Percentiles rank a stretch among this genome's conserved stretches.
Evolutionary conservation across 2,329 filamentous ascomycete genomes (phyloP).

Genomic region (Arthrobotrys musiformis): DNA sequence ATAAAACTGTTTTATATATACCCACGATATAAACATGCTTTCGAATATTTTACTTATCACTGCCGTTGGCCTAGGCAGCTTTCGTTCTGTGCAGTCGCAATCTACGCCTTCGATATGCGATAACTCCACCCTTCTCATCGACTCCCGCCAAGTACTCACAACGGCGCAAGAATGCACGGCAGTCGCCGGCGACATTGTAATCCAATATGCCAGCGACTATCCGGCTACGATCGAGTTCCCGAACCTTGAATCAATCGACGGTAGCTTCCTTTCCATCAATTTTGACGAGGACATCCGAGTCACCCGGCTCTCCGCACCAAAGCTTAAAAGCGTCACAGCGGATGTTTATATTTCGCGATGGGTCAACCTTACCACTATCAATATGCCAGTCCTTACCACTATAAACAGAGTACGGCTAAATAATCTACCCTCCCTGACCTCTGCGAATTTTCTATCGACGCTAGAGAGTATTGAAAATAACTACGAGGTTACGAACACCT

Average conservation of each 20-base stretch:
- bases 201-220: constrained; percentile 20
- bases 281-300: constrained; percentile 26
- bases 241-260: constrained; percentile 10
- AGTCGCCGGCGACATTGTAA: constrained; percentile 8
- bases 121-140: constrained; percentile 24
- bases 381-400: constrained; percentile 33
- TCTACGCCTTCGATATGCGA: constrained; percentile 6
- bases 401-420: constrained; percentile 31
- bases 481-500: constrained; percentile 44
- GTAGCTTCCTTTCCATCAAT: constrained; percentile 24
- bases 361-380: constrained; percentile 32
- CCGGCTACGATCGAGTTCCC: constrained; percentile 27
- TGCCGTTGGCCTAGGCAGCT: background rate
- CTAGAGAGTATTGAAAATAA: constrained; percentile 40
- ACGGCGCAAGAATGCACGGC: constrained; percentile 26
- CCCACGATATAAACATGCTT: constrained; percentile 1
- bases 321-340: constrained; percentile 4
- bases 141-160: background rate
- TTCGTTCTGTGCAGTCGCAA: background rate
- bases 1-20: background rate
- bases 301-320: constrained; percentile 31
- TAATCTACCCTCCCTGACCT: constrained; percentile 23
- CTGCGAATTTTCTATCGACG: constrained; percentile 30
- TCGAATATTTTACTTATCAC: constrained; percentile 8
- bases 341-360: constrained; percentile 37